Percentiles rank a stretch among this genome's conserved stretches.
Evolutionary conservation across 2,329 filamentous ascomycete genomes (phyloP).

Genomic region (Keithomyces neogunnii): DNA sequence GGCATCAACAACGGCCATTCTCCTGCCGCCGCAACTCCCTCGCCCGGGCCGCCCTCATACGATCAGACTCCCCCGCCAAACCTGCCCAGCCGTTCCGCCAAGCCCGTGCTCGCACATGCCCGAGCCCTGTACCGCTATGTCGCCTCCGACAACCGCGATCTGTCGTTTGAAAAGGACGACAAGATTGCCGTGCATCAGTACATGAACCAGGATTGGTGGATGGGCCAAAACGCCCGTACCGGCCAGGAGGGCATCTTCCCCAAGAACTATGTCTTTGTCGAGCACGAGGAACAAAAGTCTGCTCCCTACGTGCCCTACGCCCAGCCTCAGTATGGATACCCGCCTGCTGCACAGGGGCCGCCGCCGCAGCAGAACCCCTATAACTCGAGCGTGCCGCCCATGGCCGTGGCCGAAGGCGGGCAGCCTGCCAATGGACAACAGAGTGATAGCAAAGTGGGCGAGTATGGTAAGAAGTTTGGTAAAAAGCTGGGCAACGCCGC

Average conservation of each 20-base stretch:
- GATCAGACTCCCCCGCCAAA: constrained; percentile 35
- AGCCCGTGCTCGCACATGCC: constrained; percentile 61
- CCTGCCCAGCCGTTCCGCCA: constrained; percentile 34
- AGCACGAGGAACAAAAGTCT: constrained; percentile 48
- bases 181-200: constrained; percentile 74
- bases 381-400: constrained; percentile 61
- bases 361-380: constrained; percentile 51
- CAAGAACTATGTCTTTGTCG: constrained; percentile 74
- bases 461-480: constrained; percentile 88
- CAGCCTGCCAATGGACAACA: constrained; percentile 27
- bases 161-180: constrained; percentile 75
- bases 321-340: constrained; percentile 22
- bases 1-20: constrained; percentile 17
- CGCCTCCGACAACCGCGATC: constrained; percentile 70
- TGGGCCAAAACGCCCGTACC: constrained; percentile 77
- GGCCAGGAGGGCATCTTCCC: constrained; percentile 89
- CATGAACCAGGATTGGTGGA: constrained; percentile 98
- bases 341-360: constrained; percentile 24
- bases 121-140: constrained; percentile 78
- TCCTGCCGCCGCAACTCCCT: constrained; percentile 10
- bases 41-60: constrained; percentile 43
- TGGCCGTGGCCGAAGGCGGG: constrained; percentile 59
- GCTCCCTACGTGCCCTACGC: constrained; percentile 27
- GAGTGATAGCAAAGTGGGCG: constrained; percentile 53
- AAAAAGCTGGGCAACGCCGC: constrained; percentile 79